phyloP scores from a whole-genome alignment of 495 filamentous ascomycete genomes.

The Evernia prunastri region DNA sequence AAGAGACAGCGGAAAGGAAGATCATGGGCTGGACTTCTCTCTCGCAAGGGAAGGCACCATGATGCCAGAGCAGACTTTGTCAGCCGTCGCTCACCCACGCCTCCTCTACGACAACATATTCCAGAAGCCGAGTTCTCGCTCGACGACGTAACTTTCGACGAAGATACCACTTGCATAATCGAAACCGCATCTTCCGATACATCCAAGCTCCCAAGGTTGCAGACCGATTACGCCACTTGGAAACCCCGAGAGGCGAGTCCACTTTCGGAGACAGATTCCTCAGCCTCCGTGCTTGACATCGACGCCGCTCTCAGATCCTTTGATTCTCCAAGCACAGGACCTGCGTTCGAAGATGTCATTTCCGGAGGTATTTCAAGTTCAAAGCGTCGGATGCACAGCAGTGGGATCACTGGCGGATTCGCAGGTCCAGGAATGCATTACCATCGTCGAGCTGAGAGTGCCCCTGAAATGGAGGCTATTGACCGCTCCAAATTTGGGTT shows the following conservation, averaged over 20 bases:
- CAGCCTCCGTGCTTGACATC: constrained; percentile 82
- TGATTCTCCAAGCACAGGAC: constrained; percentile 55
- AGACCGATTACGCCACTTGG: constrained; percentile 38
- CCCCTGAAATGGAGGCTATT: constrained; percentile 80
- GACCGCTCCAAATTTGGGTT: constrained; percentile 58
- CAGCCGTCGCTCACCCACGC: constrained; percentile 32
- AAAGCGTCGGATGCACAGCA: constrained; percentile 82
- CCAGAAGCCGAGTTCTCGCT: constrained; percentile 29
- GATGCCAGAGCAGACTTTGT: constrained; percentile 33
- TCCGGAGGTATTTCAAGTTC: constrained; percentile 52
- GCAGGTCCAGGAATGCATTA: constrained; percentile 79
- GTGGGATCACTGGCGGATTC: constrained; percentile 68
- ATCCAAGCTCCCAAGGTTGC: constrained; percentile 27
- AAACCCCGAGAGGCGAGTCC: constrained; percentile 34
- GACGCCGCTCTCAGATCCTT: constrained; percentile 94
- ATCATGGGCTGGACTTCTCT: constrained; percentile 60
- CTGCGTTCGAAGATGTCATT: constrained; percentile 40
- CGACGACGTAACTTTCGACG: constrained; percentile 47
- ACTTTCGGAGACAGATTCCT: constrained; percentile 51
- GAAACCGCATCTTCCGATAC: constrained; percentile 38
- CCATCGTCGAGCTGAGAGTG: constrained; percentile 76
- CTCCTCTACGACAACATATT: constrained; percentile 30
- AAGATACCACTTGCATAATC: constrained; percentile 48
- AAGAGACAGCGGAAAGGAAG: constrained; percentile 76
- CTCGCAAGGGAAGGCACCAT: constrained; percentile 54